Conservation (phyloP, 768 basidiomycete genomes). For the Obba rivulosa region DNA sequence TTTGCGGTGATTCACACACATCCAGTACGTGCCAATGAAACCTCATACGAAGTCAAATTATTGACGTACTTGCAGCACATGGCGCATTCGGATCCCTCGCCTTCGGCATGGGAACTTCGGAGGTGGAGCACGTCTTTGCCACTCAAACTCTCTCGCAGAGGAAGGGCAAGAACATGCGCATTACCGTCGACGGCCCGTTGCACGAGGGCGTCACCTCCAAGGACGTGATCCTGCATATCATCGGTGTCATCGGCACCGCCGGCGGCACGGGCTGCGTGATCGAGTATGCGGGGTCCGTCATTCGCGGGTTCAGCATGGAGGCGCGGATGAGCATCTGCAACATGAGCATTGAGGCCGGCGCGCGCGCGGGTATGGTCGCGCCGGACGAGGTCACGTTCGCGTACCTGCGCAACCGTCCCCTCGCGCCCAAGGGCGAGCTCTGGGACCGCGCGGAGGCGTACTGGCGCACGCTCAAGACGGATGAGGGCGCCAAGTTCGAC, state of each 20-base stretch:
- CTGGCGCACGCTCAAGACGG: slow-evolving; percentile 50
- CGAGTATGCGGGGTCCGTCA: slow-evolving; percentile 54
- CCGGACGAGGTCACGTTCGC: slow-evolving; percentile 59
- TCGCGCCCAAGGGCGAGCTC: slow-evolving; percentile 51
- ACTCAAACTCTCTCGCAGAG: slow-evolving; percentile 59
- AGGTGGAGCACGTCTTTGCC: slow-evolving; percentile 66
- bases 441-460: slow-evolving; percentile 58
- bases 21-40: slow-evolving; percentile 37
- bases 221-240: slow-evolving; percentile 61
- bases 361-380: slow-evolving; percentile 62
- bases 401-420: slow-evolving; percentile 55
- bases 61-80: slow-evolving; percentile 34
- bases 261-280: slow-evolving; percentile 63
- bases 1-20: slow-evolving; percentile 65
- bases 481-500: slow-evolving; percentile 57
- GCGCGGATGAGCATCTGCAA: slow-evolving; percentile 58
- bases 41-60: background rate
- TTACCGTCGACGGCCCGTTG: slow-evolving; percentile 53
- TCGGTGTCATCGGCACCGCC: slow-evolving; percentile 59
- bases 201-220: slow-evolving; percentile 54
- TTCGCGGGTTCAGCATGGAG: slow-evolving; percentile 56
- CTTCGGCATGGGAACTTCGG: slow-evolving; percentile 64
- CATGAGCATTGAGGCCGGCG: slow-evolving; percentile 67
- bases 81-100: slow-evolving; percentile 65
- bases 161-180: slow-evolving; percentile 63